phyloP scores from a whole-genome alignment of 2,329 filamentous ascomycete species.

The Aspergillus glaucus region DNA sequence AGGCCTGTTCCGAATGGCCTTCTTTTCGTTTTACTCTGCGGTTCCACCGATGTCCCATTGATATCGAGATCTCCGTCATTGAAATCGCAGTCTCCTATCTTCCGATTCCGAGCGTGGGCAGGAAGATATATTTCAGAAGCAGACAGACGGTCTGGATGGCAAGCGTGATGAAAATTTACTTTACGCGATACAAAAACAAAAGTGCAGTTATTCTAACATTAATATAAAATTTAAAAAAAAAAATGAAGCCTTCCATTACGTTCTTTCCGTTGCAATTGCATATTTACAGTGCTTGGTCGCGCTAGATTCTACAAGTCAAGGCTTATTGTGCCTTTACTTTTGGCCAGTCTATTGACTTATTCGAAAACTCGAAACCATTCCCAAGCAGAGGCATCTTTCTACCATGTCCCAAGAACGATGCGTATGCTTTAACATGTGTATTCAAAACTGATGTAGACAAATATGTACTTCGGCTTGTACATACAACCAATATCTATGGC shows the following conservation, averaged over 20 bases:
- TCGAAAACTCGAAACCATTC: too few relatives aligned
- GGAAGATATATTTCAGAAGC: constrained; percentile 9
- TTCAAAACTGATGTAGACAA: too few relatives aligned
- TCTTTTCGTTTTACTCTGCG: constrained; percentile 15
- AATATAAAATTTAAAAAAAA: background rate
- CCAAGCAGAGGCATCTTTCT: too few relatives aligned
- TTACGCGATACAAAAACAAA: constrained; percentile 13
- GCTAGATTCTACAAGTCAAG: too few relatives aligned
- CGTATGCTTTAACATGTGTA: too few relatives aligned
- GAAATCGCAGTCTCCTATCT: constrained; percentile 4
- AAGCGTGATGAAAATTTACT: constrained; percentile 13
- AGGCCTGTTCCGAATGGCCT: constrained; percentile 10
- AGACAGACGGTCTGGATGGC: constrained; percentile 21
- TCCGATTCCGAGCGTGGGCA: constrained; percentile 6
- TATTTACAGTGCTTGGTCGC: too few relatives aligned
- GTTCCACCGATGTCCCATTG: constrained; percentile 11
- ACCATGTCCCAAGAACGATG: too few relatives aligned
- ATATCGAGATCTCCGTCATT: constrained; percentile 10
- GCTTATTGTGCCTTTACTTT: too few relatives aligned
- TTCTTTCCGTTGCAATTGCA: background rate
- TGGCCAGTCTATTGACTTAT: too few relatives aligned
- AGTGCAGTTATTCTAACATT: background rate
- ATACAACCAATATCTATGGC: background rate
- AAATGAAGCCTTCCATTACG: background rate
- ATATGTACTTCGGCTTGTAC: too few relatives aligned